Base-by-base conservation (phyloP, 208 protist species). In the Leptomonas pyrrhocoris region DNA sequence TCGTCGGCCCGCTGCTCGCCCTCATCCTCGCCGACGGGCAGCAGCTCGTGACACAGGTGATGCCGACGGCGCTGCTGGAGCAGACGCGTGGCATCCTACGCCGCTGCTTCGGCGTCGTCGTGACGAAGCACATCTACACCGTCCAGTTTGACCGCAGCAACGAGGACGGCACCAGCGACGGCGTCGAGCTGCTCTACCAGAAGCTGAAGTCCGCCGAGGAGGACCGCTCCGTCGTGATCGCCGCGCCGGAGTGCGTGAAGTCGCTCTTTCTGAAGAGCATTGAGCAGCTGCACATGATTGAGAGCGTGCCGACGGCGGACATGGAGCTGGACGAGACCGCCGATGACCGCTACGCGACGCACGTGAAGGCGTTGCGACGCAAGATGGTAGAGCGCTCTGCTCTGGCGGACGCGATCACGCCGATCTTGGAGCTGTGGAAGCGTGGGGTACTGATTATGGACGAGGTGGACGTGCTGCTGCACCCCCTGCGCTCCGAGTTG, bases 401-500 rank as follows among this genome's bases (percentile, higher is more conserved):
- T 42, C 74, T 95, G 72, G 89, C 86, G 11, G 89, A 95, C 50
- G 75, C 77, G 40, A 85, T 95, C 49, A 79, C 79, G 46, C 79
- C 88, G 28, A 95, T 98, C 50, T 62, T 98, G 19, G 68, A 95
- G 34, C 74, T 97, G 51, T 97, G 92, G 89, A 71, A 85, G 45
- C 73, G 80, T 36, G 94, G 95, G 13, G 91, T 96, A 40, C 79
- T 97, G 16, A 94, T 98, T 34, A 96, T 98, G 90, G 95, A 98
- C 76, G 94, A 97, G 63, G 94, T 98, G 12, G 97, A 98, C 76
- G 85, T 98, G 38, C 83, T 98, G 34, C 82, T 98, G 49, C 95
- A 98, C 72, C 97, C 97, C 36, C 89, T 98, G 45, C 94, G 94
- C 46, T 97, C 90, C 0, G 97, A 98, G 81, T 87, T 98, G 48